These are phyloP conservation scores for Apiotrichum montevideense DNA, from an alignment of 1,284 basidiomycete genomes.

Conservation along the genomic window DNA sequence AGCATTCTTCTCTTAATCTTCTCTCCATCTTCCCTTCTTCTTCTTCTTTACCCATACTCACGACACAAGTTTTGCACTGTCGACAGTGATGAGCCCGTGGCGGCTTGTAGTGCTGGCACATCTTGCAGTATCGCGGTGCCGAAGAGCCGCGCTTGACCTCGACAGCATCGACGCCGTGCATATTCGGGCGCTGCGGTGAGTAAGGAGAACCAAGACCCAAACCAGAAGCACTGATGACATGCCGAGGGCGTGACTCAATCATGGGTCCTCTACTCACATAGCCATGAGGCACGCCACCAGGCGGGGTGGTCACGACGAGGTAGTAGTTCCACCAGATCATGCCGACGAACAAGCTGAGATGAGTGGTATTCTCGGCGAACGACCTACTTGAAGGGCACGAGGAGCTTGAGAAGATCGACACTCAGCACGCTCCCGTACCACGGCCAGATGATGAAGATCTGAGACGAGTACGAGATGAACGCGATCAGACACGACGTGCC, in stretches of 20 bases:
- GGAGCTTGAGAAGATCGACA: slow-evolving; percentile 62
- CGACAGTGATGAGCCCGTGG: slow-evolving; percentile 76
- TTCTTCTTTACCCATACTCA: background rate
- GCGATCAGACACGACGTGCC: slow-evolving; percentile 70
- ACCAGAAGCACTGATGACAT: too few relatives aligned
- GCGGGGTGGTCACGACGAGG: slow-evolving; percentile 70
- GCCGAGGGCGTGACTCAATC: too few relatives aligned
- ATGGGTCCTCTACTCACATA: slow-evolving; percentile 58
- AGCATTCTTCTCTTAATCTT: background rate
- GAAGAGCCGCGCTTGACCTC: slow-evolving; percentile 83
- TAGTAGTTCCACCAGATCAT: slow-evolving; percentile 83
- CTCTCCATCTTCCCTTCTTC: too few relatives aligned
- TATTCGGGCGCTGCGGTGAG: slow-evolving; percentile 61
- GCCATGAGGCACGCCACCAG: slow-evolving; percentile 68
- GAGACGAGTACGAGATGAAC: slow-evolving; percentile 81
- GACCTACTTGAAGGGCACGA: slow-evolving; percentile 83
- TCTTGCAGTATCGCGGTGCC: slow-evolving; percentile 71
- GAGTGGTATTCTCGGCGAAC: background rate
- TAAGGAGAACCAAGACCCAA: background rate
- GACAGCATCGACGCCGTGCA: slow-evolving; percentile 60
- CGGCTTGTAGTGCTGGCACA: slow-evolving; percentile 54
- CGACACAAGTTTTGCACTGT: slow-evolving; percentile 64
- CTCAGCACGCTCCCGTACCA: slow-evolving; percentile 73
- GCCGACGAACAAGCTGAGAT: slow-evolving; percentile 60
- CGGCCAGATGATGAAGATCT: slow-evolving; percentile 85